A percentile compares a stretch with the other conserved stretches of the same genome.
Conservation (phyloP, 108 stramenopile species). For the Parietichytrium sp. region DNA sequence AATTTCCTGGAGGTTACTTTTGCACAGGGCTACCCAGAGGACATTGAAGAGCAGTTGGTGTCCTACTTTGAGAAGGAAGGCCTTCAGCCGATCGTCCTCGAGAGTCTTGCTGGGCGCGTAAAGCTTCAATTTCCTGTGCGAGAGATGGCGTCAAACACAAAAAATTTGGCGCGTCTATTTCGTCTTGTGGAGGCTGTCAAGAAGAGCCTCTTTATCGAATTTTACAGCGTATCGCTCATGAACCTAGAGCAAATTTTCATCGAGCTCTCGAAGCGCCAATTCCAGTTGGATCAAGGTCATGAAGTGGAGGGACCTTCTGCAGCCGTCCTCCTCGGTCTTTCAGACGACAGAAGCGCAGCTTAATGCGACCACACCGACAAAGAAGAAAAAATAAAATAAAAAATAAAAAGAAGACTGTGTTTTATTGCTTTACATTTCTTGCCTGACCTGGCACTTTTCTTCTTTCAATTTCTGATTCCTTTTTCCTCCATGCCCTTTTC, state of each 20-base stretch:
- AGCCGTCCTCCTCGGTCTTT: too few species aligned
- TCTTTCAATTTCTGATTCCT: too few species aligned
- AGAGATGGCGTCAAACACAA: not conserved
- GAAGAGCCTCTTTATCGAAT: not conserved
- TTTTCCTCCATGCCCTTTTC: too few species aligned
- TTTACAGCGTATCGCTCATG: constrained; percentile 21
- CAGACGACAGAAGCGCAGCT: too few species aligned
- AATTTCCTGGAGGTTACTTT: constrained; percentile 6
- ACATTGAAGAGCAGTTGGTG: not conserved
- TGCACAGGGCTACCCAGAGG: not conserved
- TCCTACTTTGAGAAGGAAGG: not conserved
- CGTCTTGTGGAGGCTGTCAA: constrained; percentile 8
- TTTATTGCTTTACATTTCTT: too few species aligned
- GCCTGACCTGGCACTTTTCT: too few species aligned
- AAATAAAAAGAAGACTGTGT: too few species aligned
- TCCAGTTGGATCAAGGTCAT: too few species aligned
- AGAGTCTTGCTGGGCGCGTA: not conserved
- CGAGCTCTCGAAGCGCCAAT: constrained; percentile 24
- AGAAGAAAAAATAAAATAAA: too few species aligned
- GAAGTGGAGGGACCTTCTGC: too few species aligned
- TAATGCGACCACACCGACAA: too few species aligned
- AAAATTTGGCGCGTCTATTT: constrained; percentile 17
- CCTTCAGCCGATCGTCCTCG: not conserved
- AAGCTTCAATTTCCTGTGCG: constrained; percentile 3
- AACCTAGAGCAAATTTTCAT: constrained; percentile 30